phyloP scores from a whole-genome alignment of 108 stramenopile genomes.

The Cyclotella cryptica region DNA sequence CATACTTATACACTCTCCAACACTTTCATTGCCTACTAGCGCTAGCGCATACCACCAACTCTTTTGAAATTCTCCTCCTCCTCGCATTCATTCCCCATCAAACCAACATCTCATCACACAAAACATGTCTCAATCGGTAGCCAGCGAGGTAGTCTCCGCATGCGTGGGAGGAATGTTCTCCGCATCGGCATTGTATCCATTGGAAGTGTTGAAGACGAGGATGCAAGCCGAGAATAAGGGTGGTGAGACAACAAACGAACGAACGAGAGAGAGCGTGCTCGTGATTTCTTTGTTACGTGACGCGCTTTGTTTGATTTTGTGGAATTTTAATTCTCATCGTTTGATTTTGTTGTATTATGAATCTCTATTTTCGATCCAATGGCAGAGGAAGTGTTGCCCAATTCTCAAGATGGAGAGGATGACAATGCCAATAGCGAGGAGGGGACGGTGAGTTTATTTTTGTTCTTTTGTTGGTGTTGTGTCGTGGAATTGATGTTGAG shows the following conservation, averaged over 20 bases:
- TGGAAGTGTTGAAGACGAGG: constrained; percentile 86
- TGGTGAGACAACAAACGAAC: not conserved
- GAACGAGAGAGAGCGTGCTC: not conserved
- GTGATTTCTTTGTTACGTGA: not conserved
- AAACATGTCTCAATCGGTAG: constrained; percentile 38
- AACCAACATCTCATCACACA: not conserved
- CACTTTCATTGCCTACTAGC: not conserved
- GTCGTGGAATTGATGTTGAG: not conserved
- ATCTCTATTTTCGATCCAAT: not conserved
- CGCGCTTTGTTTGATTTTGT: too few species aligned
- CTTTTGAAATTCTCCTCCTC: not conserved
- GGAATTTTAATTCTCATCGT: not conserved
- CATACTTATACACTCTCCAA: not conserved
- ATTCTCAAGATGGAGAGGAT: constrained; percentile 26
- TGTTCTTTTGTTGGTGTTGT: not conserved
- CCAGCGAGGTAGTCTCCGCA: constrained; percentile 71
- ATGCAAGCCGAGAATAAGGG: constrained; percentile 73
- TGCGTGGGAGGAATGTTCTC: constrained; percentile 77
- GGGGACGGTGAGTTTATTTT: not conserved
- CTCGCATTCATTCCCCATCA: not conserved
- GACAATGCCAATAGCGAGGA: constrained; percentile 32
- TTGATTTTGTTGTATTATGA: too few species aligned
- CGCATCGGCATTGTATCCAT: constrained; percentile 75
- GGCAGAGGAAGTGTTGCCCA: not conserved
- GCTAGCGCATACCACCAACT: not conserved